Evolutionary conservation across 164 flowering plant genomes (phyloP).

Genomic region (Paratinospora sagittata): DNA sequence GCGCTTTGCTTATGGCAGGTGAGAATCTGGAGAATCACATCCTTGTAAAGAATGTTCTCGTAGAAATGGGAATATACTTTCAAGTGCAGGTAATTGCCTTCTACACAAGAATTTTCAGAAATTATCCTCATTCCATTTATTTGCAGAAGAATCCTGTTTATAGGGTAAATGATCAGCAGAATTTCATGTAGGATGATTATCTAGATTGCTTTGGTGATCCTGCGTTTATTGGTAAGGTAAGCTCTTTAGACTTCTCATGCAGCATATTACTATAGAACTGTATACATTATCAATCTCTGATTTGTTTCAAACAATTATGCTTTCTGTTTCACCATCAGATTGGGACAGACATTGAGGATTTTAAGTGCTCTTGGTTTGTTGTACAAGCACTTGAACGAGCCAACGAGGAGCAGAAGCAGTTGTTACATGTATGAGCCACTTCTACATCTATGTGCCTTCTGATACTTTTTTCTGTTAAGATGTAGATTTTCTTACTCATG

Average conservation of each 20-base stretch:
- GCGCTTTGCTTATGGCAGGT: slow-evolving; percentile 86
- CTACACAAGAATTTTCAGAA: not conserved
- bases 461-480: not conserved
- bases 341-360: slow-evolving; percentile 98
- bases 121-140: not conserved
- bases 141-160: not conserved
- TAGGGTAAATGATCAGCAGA: not conserved
- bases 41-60: slow-evolving; percentile 69
- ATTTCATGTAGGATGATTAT: slow-evolving; percentile 69
- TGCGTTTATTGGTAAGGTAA: slow-evolving; percentile 82
- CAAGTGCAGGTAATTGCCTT: slow-evolving; percentile 81
- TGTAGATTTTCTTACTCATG: slow-evolving; percentile 11
- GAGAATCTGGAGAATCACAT: slow-evolving; percentile 71
- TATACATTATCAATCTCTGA: not conserved
- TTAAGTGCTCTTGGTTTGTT: slow-evolving; percentile 98
- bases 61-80: slow-evolving; percentile 93
- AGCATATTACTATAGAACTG: not conserved
- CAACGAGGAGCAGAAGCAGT: slow-evolving; percentile 66
- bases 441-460: not conserved
- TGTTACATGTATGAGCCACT: slow-evolving; percentile 47
- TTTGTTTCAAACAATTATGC: slow-evolving; percentile 3
- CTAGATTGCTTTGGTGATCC: slow-evolving; percentile 92
- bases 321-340: slow-evolving; percentile 42
- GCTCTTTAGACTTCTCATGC: slow-evolving; percentile 6
- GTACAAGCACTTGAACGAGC: slow-evolving; percentile 81